Conservation (phyloP, 2,329 filamentous ascomycete genomes). For the Byssothecium circinans region DNA sequence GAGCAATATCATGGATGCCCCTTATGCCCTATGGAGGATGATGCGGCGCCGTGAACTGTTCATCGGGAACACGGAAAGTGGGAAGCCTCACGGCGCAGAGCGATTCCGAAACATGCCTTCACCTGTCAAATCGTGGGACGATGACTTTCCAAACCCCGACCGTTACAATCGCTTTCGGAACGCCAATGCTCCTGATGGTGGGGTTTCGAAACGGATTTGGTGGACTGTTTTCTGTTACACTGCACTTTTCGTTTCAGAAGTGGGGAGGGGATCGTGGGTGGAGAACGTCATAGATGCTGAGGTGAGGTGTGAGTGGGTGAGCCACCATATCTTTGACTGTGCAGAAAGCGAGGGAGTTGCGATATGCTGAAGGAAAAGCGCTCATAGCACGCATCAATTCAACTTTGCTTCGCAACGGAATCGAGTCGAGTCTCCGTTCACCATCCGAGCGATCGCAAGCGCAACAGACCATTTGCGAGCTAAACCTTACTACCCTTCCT, state of each 20-base stretch:
- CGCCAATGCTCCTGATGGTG: constrained; percentile 3
- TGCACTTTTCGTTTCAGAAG: constrained; percentile 15
- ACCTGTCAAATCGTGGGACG: constrained; percentile 4
- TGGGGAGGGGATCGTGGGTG: constrained; percentile 6
- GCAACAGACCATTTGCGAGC: not conserved
- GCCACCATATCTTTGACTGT: no score
- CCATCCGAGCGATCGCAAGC: no score
- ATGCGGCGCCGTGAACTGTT: not conserved
- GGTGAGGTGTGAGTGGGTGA: no score
- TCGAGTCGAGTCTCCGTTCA: no score
- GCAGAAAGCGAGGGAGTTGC: not conserved
- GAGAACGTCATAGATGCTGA: not conserved
- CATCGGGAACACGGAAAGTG: not conserved
- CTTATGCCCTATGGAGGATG: no score
- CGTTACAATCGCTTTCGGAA: constrained; percentile 15
- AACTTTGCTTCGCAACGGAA: no score
- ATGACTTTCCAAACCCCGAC: not conserved
- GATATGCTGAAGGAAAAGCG: not conserved
- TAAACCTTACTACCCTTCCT: not conserved
- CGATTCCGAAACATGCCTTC: not conserved
- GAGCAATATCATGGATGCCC: no score
- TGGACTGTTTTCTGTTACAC: constrained; percentile 13
- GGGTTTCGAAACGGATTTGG: constrained; percentile 26
- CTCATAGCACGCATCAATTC: no score
- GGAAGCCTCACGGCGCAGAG: not conserved